Evolutionary conservation across 495 filamentous ascomycete species (phyloP).

Genomic region (Podospora tetraspora): DNA sequence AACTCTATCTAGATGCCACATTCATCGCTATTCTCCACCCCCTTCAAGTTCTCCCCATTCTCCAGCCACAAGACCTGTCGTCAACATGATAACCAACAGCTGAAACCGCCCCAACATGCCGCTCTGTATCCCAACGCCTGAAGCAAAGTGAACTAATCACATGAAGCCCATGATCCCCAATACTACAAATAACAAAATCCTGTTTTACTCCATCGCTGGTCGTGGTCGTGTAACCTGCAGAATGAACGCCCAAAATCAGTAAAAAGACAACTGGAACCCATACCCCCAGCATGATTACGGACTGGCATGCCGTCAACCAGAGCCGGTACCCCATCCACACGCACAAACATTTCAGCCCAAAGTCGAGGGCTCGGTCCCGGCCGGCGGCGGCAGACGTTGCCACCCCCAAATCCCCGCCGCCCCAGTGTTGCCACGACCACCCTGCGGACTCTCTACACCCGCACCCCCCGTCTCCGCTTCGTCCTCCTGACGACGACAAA

Average conservation of each 20-base stretch:
- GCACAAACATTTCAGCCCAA: not conserved
- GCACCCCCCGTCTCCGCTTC: slow-evolving; percentile 10
- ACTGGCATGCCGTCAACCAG: too few relatives aligned
- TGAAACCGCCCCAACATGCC: not conserved
- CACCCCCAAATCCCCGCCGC: not conserved
- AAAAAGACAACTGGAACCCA: not conserved
- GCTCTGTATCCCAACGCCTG: not conserved
- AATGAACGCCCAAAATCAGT: not conserved
- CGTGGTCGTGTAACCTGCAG: not conserved
- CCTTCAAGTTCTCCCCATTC: too few relatives aligned
- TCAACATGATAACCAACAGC: not conserved
- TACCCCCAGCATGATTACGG: too few relatives aligned
- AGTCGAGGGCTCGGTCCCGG: too few relatives aligned
- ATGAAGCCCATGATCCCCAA: not conserved
- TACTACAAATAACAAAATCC: not conserved
- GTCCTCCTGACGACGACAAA: slow-evolving; percentile 14
- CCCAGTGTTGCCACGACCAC: not conserved
- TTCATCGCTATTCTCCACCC: not conserved
- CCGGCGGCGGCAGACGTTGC: too few relatives aligned
- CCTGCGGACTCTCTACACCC: not conserved
- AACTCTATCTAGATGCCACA: not conserved
- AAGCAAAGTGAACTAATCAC: not conserved
- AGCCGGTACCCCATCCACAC: too few relatives aligned
- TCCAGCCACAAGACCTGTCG: too few relatives aligned
- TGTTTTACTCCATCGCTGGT: not conserved